Evolutionary conservation across 148 eudicot genomes (phyloP).

Genomic region (Beta vulgaris): DNA sequence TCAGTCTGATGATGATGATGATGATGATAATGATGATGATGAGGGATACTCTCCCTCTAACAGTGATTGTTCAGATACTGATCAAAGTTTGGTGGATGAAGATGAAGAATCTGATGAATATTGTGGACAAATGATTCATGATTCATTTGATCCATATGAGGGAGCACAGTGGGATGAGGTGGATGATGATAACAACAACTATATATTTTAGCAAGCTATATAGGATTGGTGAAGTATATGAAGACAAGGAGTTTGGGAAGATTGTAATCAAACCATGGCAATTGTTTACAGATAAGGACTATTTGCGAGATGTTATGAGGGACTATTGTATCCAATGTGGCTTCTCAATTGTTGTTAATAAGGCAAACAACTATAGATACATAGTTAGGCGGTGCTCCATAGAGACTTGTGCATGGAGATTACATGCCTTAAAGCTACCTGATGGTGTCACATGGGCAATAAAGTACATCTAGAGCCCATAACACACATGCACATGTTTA

Average conservation of each 20-base stretch:
- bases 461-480: background rate
- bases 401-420: background rate
- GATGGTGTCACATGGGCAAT: background rate
- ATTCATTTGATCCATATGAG: no score
- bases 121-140: no score
- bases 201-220: no score
- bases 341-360: background rate
- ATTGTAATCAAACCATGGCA: background rate
- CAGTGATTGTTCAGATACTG: no score
- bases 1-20: no score
- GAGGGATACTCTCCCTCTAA: no score
- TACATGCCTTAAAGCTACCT: background rate
- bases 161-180: background rate
- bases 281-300: background rate
- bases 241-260: background rate
- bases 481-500: background rate
- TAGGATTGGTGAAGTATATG: background rate
- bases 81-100: no score
- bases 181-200: background rate
- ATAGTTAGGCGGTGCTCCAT: background rate
- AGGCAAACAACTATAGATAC: background rate
- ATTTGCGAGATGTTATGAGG: background rate
- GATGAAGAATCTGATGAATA: no score
- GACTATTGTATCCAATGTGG: constrained; percentile 5
- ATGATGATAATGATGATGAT: no score